Evolutionary conservation across 2,329 filamentous ascomycete species (phyloP).

Genomic region (Epichloe gansuensis): DNA sequence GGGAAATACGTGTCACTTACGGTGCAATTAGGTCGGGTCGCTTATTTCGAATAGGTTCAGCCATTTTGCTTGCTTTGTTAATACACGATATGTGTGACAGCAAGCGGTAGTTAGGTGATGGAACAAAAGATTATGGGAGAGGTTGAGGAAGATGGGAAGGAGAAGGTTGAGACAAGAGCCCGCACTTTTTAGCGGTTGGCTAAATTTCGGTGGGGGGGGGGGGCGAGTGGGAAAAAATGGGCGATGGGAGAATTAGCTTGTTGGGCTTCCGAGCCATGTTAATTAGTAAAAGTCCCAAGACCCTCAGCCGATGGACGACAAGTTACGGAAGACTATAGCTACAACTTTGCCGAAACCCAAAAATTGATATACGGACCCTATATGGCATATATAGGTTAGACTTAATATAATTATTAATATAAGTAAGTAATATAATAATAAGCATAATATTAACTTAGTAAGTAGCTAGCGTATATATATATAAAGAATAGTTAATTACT

Average conservation of each 20-base stretch:
- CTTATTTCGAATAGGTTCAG: conserved; percentile 52
- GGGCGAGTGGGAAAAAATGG: conserved; percentile 20
- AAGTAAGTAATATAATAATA: too few species aligned
- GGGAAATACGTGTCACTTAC: conserved; percentile 29
- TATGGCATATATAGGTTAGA: too few species aligned
- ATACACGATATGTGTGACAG: neutral
- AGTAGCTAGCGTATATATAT: too few species aligned
- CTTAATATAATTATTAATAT: too few species aligned
- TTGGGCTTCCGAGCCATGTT: conserved; percentile 13
- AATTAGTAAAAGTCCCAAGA: too few species aligned
- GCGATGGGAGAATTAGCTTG: conserved; percentile 17
- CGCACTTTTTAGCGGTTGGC: conserved; percentile 23
- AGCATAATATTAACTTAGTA: too few species aligned
- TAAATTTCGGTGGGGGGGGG: conserved; percentile 27
- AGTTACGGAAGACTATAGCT: too few species aligned
- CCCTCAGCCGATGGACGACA: neutral
- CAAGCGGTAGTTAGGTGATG: conserved; percentile 15
- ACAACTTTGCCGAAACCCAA: too few species aligned
- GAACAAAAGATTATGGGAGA: conserved; percentile 15
- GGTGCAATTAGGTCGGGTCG: conserved; percentile 44
- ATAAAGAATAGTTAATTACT: too few species aligned
- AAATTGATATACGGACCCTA: too few species aligned
- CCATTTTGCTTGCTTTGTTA: conserved; percentile 33
- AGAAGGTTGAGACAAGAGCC: conserved; percentile 19
- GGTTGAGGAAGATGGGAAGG: conserved; percentile 15